Percentiles rank a stretch among this genome's conserved stretches.
Conservation (phyloP, 2,329 filamentous ascomycete genomes). For the Alternaria atra region DNA sequence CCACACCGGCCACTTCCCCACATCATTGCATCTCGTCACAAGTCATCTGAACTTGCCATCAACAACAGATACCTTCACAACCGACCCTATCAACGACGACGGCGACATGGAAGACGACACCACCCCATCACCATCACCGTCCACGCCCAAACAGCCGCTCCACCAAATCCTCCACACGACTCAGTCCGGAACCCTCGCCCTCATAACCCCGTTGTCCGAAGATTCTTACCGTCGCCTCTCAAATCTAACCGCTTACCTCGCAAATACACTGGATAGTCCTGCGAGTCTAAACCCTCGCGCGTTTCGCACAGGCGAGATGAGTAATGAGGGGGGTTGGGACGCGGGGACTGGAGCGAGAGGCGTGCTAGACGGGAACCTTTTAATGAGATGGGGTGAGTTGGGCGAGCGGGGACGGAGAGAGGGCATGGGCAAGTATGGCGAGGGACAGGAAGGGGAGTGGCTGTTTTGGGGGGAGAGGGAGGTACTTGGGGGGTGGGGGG, state of each 20-base stretch:
- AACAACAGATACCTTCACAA: slow-evolving; percentile 36
- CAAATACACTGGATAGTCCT: slow-evolving; percentile 74
- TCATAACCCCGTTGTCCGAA: slow-evolving; percentile 81
- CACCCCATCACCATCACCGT: not conserved
- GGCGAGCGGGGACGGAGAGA: slow-evolving; percentile 75
- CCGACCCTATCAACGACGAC: not conserved
- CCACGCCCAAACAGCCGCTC: slow-evolving; percentile 17
- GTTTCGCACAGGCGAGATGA: slow-evolving; percentile 66
- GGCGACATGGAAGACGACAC: not conserved
- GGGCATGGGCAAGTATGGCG: slow-evolving; percentile 77
- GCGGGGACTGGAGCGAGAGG: slow-evolving; percentile 63
- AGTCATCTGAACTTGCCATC: slow-evolving; percentile 61
- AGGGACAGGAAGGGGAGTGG: slow-evolving; percentile 68
- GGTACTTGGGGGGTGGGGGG: slow-evolving; percentile 69
- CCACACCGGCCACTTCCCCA: slow-evolving; percentile 81
- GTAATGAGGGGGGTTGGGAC: slow-evolving; percentile 35
- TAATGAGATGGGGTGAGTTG: slow-evolving; percentile 79
- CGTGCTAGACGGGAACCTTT: slow-evolving; percentile 79
- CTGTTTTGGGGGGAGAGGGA: slow-evolving; percentile 76
- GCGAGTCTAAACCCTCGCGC: slow-evolving; percentile 83
- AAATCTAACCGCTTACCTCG: slow-evolving; percentile 81
- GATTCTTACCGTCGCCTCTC: slow-evolving; percentile 83
- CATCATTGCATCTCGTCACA: slow-evolving; percentile 78
- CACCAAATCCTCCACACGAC: slow-evolving; percentile 46
- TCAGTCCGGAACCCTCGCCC: slow-evolving; percentile 76